Percentiles rank a stretch among this genome's conserved stretches.
phyloP scores from a whole-genome alignment of 345 rosid species.

The Firmiana major region DNA sequence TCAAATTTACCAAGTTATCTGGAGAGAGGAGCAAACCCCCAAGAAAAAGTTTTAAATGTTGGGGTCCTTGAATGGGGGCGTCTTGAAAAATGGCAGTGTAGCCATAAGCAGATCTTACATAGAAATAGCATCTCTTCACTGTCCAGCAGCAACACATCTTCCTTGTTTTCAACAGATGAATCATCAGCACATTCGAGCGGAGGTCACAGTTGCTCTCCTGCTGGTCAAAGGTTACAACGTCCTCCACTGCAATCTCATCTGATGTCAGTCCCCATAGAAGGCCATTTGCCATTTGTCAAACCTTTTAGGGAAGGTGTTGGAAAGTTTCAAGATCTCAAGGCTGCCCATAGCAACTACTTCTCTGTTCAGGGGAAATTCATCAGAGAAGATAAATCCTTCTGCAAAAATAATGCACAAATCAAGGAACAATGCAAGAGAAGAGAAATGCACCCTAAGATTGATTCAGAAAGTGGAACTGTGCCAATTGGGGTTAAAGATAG shows the following conservation, averaged over 20 bases:
- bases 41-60: conserved; percentile 63
- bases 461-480: conserved; percentile 24
- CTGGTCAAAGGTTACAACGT: conserved; percentile 29
- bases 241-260: conserved; percentile 44
- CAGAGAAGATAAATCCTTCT: conserved; percentile 27
- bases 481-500: conserved; percentile 27
- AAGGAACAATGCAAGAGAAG: conserved; percentile 32
- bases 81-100: conserved; percentile 78
- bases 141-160: conserved; percentile 42
- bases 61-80: conserved; percentile 96
- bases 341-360: conserved; percentile 15
- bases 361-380: conserved; percentile 22
- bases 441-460: conserved; percentile 27
- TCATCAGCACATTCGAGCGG: conserved; percentile 48
- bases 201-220: conserved; percentile 42
- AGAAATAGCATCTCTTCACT: conserved; percentile 42
- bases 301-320: conserved; percentile 25
- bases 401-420: conserved; percentile 18
- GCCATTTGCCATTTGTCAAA: conserved; percentile 26
- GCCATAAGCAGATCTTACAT: conserved; percentile 37
- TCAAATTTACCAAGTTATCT: conserved; percentile 79
- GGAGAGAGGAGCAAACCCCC: conserved; percentile 49
- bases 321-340: conserved; percentile 29
- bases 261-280: conserved; percentile 39
- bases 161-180: conserved; percentile 39